Percentiles rank a stretch among this genome's conserved stretches.
phyloP scores from a whole-genome alignment of 2,329 filamentous ascomycete genomes.

The Lasiodiplodia theobromae region DNA sequence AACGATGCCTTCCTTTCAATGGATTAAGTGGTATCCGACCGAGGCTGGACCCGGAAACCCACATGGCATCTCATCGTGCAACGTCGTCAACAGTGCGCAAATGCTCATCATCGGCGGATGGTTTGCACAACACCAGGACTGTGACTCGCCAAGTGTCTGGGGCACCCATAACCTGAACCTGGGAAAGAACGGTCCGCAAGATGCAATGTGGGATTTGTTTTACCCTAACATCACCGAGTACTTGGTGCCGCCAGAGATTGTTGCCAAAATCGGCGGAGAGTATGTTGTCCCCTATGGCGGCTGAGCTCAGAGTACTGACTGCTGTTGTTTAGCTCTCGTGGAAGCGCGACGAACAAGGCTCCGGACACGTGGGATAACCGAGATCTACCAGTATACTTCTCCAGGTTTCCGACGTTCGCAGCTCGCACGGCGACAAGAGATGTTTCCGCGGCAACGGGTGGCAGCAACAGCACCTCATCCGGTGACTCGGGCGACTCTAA shows the following conservation, averaged over 20 bases:
- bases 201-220: constrained; percentile 61
- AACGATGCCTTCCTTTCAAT: constrained; percentile 68
- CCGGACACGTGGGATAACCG: constrained; percentile 58
- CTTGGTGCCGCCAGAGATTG: constrained; percentile 60
- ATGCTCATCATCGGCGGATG: constrained; percentile 70
- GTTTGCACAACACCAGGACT: constrained; percentile 58
- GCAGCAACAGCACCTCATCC: constrained; percentile 26
- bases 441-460: constrained; percentile 40
- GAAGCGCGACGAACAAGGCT: constrained; percentile 61
- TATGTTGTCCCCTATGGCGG: constrained; percentile 33
- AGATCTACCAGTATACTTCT: constrained; percentile 63
- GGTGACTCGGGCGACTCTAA: constrained; percentile 36
- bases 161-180: constrained; percentile 65
- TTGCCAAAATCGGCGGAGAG: constrained; percentile 55
- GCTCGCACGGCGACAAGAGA: constrained; percentile 60
- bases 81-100: constrained; percentile 63
- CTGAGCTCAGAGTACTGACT: constrained; percentile 23
- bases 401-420: constrained; percentile 55
- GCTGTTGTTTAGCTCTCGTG: constrained; percentile 48
- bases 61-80: constrained; percentile 63
- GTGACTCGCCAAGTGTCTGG: constrained; percentile 61
- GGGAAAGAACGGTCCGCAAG: constrained; percentile 57
- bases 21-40: constrained; percentile 64
- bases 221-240: constrained; percentile 60
- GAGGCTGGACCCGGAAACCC: constrained; percentile 56